These are phyloP conservation scores for Tuber magnatum DNA, from an alignment of 495 filamentous ascomycete species.

Conservation along the genomic window DNA sequence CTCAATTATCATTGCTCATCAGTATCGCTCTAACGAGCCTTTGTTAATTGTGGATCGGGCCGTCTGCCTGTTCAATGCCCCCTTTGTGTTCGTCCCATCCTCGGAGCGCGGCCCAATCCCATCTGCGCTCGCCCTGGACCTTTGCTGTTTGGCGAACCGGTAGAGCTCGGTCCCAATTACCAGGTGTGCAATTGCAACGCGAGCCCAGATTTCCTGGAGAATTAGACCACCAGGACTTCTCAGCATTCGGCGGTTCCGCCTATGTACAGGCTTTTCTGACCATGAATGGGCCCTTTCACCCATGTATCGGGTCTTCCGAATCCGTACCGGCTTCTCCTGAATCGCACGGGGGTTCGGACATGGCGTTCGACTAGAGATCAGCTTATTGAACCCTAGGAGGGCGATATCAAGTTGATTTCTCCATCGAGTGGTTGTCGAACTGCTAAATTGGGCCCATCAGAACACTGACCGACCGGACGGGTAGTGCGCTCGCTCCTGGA, in stretches of 20 bases:
- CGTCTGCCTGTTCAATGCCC: background rate
- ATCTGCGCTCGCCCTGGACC: background rate
- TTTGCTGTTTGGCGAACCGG: background rate
- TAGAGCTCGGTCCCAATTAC: background rate
- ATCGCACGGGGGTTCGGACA: background rate
- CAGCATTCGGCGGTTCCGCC: background rate
- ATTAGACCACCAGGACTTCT: conserved; percentile 1
- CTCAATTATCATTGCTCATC: background rate
- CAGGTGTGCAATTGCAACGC: background rate
- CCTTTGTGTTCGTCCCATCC: conserved; percentile 2
- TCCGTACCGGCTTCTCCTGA: background rate
- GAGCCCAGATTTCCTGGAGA: background rate
- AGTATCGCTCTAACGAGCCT: background rate
- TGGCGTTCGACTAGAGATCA: background rate
- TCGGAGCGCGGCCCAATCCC: conserved; percentile 4
- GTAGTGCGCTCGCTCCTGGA: background rate
- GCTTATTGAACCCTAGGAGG: background rate
- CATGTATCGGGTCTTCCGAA: background rate
- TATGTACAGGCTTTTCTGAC: background rate
- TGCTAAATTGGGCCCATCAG: background rate
- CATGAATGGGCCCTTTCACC: background rate
- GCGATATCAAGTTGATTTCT: background rate
- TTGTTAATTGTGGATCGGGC: background rate
- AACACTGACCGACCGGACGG: background rate
- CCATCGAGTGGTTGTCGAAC: background rate